Conservation (phyloP, 805 yeast species). For the Yamadazyma sp. region DNA sequence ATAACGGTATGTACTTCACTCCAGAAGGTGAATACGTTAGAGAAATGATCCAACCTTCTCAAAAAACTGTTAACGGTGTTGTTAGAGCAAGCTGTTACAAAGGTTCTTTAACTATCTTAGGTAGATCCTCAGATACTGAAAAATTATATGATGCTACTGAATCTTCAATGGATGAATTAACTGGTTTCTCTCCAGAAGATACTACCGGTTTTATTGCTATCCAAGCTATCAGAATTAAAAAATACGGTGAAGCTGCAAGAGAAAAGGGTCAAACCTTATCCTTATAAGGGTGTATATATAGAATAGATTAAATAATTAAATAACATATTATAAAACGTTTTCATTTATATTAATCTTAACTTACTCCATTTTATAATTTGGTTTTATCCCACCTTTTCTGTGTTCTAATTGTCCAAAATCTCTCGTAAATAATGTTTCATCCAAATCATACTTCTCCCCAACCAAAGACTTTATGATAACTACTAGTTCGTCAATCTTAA, state of each 20-base stretch:
- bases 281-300: constrained; percentile 27
- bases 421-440: constrained; percentile 9
- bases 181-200: constrained; percentile 96
- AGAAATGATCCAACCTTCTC: constrained; percentile 91
- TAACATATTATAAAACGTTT: too few species aligned
- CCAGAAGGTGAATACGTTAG: constrained; percentile 98
- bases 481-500: constrained; percentile 27
- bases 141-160: constrained; percentile 97
- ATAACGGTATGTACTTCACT: constrained; percentile 96
- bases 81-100: constrained; percentile 93
- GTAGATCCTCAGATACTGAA: constrained; percentile 94
- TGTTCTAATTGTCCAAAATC: too few species aligned
- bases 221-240: constrained; percentile 97
- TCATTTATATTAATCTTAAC: too few species aligned
- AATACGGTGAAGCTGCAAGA: constrained; percentile 93
- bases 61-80: constrained; percentile 90
- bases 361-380: not conserved
- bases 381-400: too few species aligned
- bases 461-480: constrained; percentile 28
- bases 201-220: constrained; percentile 97
- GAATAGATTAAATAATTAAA: not conserved
- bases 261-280: constrained; percentile 60
- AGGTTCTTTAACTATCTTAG: constrained; percentile 80
- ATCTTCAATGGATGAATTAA: constrained; percentile 98
- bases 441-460: constrained; percentile 31